Percentiles rank a stretch among this genome's conserved stretches.
Conservation (phyloP, 176 grass and related monocot genomes). For the Tillandsia leiboldiana region DNA sequence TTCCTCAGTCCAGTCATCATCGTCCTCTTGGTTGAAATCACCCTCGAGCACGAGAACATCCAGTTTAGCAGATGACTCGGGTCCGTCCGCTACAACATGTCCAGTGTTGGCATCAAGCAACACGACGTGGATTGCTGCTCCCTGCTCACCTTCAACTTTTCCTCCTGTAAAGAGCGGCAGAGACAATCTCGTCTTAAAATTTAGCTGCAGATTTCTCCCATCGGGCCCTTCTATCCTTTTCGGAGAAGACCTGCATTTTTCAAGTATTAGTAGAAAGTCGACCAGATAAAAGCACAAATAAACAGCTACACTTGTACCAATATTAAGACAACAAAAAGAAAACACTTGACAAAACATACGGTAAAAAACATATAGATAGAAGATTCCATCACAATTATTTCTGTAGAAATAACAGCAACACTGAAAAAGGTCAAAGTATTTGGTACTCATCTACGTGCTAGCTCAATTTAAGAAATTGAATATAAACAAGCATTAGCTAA, state of each 20-base stretch:
- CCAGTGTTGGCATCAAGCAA: conserved; percentile 55
- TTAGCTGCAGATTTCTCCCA: conserved; percentile 63
- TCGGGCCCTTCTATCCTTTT: conserved; percentile 63
- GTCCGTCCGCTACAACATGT: conserved; percentile 43
- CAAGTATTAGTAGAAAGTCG: conserved; percentile 8
- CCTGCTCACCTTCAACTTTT: conserved; percentile 88
- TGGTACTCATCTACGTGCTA: too few relatives aligned
- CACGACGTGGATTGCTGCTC: conserved; percentile 77
- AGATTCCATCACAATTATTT: too few relatives aligned
- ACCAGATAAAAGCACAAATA: neutral
- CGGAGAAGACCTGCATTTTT: conserved; percentile 57
- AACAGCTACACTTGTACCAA: neutral
- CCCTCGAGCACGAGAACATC: conserved; percentile 74
- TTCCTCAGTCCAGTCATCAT: conserved; percentile 78
- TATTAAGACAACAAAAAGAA: neutral
- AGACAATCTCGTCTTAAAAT: conserved; percentile 50
- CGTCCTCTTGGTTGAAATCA: conserved; percentile 84
- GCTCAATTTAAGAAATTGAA: too few relatives aligned
- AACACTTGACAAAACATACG: too few relatives aligned
- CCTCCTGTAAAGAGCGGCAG: conserved; percentile 85
- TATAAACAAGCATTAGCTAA: too few relatives aligned
- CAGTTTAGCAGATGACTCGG: conserved; percentile 54
- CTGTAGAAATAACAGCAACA: too few relatives aligned
- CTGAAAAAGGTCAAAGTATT: too few relatives aligned
- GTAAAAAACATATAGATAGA: too few relatives aligned